A percentile compares a stretch with the other conserved stretches of the same genome.
Evolutionary conservation across 306 rosid species (phyloP).

Genomic region (Vigna unguiculata): DNA sequence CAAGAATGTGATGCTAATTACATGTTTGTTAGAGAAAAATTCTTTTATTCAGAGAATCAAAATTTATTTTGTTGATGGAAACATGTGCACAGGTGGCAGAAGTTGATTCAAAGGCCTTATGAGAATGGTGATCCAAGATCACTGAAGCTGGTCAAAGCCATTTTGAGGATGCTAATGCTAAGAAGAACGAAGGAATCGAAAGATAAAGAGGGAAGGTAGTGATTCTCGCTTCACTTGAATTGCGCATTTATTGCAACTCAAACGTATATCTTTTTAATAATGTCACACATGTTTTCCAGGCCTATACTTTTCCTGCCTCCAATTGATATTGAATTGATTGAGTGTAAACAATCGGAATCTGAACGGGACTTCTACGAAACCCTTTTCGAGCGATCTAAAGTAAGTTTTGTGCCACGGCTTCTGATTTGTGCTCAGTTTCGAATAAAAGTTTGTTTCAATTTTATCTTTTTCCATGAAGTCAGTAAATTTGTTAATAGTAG

Average conservation of each 20-base stretch:
- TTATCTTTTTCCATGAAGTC: background rate
- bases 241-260: background rate
- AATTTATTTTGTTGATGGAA: background rate
- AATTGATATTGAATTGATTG: constrained; percentile 67
- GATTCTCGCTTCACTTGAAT: constrained; percentile 19
- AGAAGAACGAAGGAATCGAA: constrained; percentile 85
- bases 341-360: constrained; percentile 80
- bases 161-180: constrained; percentile 79
- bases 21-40: background rate
- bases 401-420: constrained; percentile 38
- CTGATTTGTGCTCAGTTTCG: constrained; percentile 2
- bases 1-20: constrained; percentile 19
- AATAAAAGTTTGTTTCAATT: background rate
- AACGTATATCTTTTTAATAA: background rate
- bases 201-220: constrained; percentile 80
- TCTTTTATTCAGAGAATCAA: background rate
- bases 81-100: constrained; percentile 69
- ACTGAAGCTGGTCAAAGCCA: constrained; percentile 74
- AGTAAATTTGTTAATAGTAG: background rate
- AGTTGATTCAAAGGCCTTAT: constrained; percentile 81
- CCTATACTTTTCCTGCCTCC: constrained; percentile 87
- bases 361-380: constrained; percentile 84
- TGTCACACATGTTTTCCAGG: constrained; percentile 55
- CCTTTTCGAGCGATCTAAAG: constrained; percentile 79
- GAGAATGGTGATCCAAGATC: constrained; percentile 76